Conservation (phyloP, 352 stramenopile genomes). For the Phytophthora syringae region DNA sequence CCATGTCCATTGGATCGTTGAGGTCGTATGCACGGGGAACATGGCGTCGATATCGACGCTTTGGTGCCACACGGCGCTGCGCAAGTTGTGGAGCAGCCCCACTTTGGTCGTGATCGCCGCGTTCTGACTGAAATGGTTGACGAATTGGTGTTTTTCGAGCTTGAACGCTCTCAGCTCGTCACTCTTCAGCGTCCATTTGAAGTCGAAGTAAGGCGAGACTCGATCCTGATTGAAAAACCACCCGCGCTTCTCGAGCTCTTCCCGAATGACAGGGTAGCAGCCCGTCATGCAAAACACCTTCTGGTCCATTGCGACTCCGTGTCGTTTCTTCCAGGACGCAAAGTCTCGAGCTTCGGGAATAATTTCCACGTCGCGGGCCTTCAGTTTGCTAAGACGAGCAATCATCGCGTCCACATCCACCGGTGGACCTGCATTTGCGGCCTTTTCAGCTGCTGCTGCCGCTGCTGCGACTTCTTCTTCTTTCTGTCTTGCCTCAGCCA, state of each 20-base stretch:
- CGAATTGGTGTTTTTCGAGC: slow-evolving; percentile 87
- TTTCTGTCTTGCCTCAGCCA: slow-evolving; percentile 41
- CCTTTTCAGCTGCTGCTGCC: slow-evolving; percentile 38
- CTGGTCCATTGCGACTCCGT: slow-evolving; percentile 74
- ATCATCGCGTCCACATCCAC: slow-evolving; percentile 76
- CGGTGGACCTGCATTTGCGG: slow-evolving; percentile 16
- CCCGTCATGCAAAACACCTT: slow-evolving; percentile 93
- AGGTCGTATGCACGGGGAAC: slow-evolving; percentile 93
- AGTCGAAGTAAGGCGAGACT: slow-evolving; percentile 88
- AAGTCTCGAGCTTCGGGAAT: slow-evolving; percentile 83
- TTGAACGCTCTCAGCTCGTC: slow-evolving; percentile 82
- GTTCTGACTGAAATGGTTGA: slow-evolving; percentile 93
- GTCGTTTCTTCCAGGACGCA: slow-evolving; percentile 90
- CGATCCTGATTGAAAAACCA: slow-evolving; percentile 91
- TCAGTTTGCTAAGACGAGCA: slow-evolving; percentile 77
- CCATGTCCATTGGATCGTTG: slow-evolving; percentile 81
- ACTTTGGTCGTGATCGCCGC: slow-evolving; percentile 93
- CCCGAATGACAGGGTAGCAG: slow-evolving; percentile 92
- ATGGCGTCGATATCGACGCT: slow-evolving; percentile 81
- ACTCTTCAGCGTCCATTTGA: slow-evolving; percentile 93
- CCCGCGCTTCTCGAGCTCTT: slow-evolving; percentile 87
- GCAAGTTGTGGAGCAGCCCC: slow-evolving; percentile 87
- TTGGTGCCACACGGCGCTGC: slow-evolving; percentile 81
- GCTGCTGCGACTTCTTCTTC: slow-evolving; percentile 55
- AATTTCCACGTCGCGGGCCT: slow-evolving; percentile 69